Conservation (phyloP, 2,329 filamentous ascomycete genomes). For the Trichophyton rubrum region DNA sequence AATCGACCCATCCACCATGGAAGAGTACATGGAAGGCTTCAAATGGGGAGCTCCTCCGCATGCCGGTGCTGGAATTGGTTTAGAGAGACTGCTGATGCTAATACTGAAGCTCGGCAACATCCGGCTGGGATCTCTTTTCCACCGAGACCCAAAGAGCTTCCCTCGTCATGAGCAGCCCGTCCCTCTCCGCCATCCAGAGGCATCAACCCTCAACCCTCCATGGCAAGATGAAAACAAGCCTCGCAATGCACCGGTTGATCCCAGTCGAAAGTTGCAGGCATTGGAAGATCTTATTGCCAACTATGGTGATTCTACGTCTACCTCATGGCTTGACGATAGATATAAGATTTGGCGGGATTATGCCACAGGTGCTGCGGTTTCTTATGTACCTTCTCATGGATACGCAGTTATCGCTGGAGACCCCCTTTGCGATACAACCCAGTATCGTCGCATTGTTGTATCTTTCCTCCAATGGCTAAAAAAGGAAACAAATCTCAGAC, state of each 20-base stretch:
- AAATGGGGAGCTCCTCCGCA: slow-evolving; percentile 81
- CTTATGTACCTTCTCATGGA: slow-evolving; percentile 64
- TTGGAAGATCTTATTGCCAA: slow-evolving; percentile 85
- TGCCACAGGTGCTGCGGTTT: slow-evolving; percentile 66
- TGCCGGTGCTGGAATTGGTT: slow-evolving; percentile 75
- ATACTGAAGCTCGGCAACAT: slow-evolving; percentile 81
- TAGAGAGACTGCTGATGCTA: slow-evolving; percentile 80
- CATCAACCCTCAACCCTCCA: slow-evolving; percentile 62
- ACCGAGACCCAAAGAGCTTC: slow-evolving; percentile 76
- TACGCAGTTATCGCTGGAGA: slow-evolving; percentile 79
- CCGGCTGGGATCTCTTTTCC: slow-evolving; percentile 73
- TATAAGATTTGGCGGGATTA: slow-evolving; percentile 79
- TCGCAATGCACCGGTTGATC: slow-evolving; percentile 28
- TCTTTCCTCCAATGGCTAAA: slow-evolving; percentile 65
- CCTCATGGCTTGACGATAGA: slow-evolving; percentile 80
- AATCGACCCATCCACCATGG: slow-evolving; percentile 69
- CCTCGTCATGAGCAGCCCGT: slow-evolving; percentile 52
- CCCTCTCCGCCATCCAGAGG: slow-evolving; percentile 70
- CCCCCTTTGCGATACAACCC: slow-evolving; percentile 66
- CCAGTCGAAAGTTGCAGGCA: slow-evolving; percentile 50
- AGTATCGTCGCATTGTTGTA: slow-evolving; percentile 61
- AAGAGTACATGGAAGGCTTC: slow-evolving; percentile 81
- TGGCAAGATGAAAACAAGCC: slow-evolving; percentile 39
- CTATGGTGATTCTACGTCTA: slow-evolving; percentile 88
- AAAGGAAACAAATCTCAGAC: slow-evolving; percentile 58